A percentile compares a stretch with the other conserved stretches of the same genome.
Evolutionary conservation across 352 stramenopile species (phyloP).

Genomic region (Stramenopiles sp.): DNA sequence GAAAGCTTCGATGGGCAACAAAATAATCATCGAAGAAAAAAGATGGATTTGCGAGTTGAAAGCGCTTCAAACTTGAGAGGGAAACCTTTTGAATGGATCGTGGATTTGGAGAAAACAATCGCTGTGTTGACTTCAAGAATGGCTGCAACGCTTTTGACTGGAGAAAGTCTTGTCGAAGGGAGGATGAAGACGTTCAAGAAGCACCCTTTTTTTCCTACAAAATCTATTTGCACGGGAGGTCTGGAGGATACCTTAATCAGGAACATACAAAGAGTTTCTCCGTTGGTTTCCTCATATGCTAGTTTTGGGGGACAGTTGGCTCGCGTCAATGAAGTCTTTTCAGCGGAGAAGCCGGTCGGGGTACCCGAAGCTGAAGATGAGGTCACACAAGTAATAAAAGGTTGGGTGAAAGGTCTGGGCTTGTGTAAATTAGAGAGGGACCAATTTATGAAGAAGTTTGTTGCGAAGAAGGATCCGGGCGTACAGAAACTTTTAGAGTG

Average conservation of each 20-base stretch:
- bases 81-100: slow-evolving; percentile 26
- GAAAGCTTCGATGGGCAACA: neutral
- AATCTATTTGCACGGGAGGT: neutral
- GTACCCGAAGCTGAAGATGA: neutral
- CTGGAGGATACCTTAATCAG: neutral
- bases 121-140: slow-evolving; percentile 35
- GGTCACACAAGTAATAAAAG: neutral
- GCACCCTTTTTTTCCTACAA: neutral
- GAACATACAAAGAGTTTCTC: neutral
- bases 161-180: slow-evolving; percentile 20
- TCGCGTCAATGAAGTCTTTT: neutral
- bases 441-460: neutral
- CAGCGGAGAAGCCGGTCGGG: neutral
- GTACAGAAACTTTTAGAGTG: slow-evolving; percentile 32
- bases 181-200: neutral
- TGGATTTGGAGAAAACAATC: slow-evolving; percentile 40
- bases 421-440: neutral
- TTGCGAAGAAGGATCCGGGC: too few relatives aligned
- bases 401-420: neutral
- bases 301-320: neutral
- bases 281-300: neutral
- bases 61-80: neutral
- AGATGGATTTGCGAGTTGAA: neutral
- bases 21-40: neutral
- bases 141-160: slow-evolving; percentile 32